Percentiles rank a stretch among this genome's conserved stretches.
phyloP scores from a whole-genome alignment of 768 basidiomycete species.

The Rhodotorula graminis region DNA sequence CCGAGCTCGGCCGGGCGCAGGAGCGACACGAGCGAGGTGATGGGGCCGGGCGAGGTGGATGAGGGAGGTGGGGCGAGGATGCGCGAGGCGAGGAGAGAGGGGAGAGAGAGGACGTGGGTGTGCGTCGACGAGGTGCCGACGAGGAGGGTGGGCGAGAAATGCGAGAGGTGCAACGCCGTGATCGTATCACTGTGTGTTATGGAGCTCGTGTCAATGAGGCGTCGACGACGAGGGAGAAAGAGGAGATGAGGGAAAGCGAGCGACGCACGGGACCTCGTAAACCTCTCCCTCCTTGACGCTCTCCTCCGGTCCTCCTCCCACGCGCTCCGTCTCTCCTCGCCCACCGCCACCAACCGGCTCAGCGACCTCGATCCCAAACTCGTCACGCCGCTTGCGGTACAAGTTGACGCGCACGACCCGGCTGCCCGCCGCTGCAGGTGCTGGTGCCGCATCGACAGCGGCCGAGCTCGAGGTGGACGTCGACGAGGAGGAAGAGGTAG shows the following conservation, averaged over 20 bases:
- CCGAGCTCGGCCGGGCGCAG: constrained; percentile 76
- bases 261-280: constrained; percentile 45
- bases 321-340: constrained; percentile 62
- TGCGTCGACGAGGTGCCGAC: constrained; percentile 67
- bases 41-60: constrained; percentile 59
- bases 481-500: constrained; percentile 65
- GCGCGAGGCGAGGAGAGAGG: constrained; percentile 83
- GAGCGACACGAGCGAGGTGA: constrained; percentile 71
- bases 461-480: constrained; percentile 52
- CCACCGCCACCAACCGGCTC: constrained; percentile 75
- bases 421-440: background rate
- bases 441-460: background rate
- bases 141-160: constrained; percentile 72
- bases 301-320: constrained; percentile 45
- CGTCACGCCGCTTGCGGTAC: constrained; percentile 28
- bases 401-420: constrained; percentile 25
- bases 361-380: constrained; percentile 40
- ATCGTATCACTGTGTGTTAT: constrained; percentile 71
- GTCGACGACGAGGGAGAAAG: no score
- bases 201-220: no score
- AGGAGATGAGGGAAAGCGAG: background rate
- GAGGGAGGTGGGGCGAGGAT: constrained; percentile 54
- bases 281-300: constrained; percentile 44
- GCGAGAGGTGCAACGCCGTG: constrained; percentile 67
- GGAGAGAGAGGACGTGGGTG: constrained; percentile 76